These are phyloP conservation scores for Lasiodiplodia gonubiensis DNA, from an alignment of 2,329 filamentous ascomycete genomes.

Conservation along the genomic window DNA sequence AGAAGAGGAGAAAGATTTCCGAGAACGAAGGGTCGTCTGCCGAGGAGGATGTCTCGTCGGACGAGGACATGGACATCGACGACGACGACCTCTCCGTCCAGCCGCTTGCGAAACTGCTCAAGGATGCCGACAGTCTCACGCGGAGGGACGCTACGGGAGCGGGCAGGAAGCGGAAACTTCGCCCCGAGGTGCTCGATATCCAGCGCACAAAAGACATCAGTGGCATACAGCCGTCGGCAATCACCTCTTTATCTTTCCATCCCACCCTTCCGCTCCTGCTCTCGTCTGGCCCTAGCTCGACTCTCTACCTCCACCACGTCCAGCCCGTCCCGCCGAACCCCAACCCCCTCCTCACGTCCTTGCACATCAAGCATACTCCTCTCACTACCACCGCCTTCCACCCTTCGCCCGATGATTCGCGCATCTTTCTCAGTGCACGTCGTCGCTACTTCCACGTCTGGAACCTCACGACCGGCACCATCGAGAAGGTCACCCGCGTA, in stretches of 20 bases:
- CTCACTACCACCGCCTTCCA: constrained; percentile 84
- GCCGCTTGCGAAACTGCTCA: constrained; percentile 80
- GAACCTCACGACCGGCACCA: constrained; percentile 80
- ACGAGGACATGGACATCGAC: constrained; percentile 61
- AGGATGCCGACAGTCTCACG: constrained; percentile 72
- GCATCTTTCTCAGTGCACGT: constrained; percentile 86
- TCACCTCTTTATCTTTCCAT: constrained; percentile 88
- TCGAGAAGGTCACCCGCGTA: constrained; percentile 81
- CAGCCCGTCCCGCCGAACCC: constrained; percentile 75
- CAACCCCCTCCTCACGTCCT: constrained; percentile 87
- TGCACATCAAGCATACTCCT: constrained; percentile 85
- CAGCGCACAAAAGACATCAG: constrained; percentile 86
- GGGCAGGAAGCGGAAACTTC: constrained; percentile 71
- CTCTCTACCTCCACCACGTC: constrained; percentile 88
- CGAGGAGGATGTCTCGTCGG: constrained; percentile 59
- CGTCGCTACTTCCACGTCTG: constrained; percentile 93
- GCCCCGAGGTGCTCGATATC: constrained; percentile 88
- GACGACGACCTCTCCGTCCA: constrained; percentile 65
- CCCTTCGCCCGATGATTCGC: constrained; percentile 68
- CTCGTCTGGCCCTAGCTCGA: constrained; percentile 83
- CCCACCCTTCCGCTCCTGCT: constrained; percentile 86
- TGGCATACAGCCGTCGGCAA: constrained; percentile 75
- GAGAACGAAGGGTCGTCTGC: constrained; percentile 49
- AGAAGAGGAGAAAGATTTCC: constrained; percentile 55
- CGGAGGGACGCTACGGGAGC: constrained; percentile 53